Base-by-base conservation (phyloP, 2,329 filamentous ascomycete genomes). In the Aspergillus sp. region DNA sequence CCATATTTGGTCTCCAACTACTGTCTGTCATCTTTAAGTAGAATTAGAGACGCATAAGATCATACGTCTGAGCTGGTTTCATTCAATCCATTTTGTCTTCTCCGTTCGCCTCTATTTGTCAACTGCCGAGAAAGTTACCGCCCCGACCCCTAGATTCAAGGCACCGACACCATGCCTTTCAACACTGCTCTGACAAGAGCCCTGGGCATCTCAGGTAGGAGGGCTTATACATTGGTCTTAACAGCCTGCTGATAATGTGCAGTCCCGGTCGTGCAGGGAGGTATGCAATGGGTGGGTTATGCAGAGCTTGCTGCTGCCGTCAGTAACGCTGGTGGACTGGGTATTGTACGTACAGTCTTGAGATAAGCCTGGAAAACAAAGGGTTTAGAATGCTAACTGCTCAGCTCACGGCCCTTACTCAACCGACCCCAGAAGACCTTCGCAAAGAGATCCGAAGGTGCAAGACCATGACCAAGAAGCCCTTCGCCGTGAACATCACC, bases 401-500 rank as follows among this genome's bases (percentile, higher is more conserved):
- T 21, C 58, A 81, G 80, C 76, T 82, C 45, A 84, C 82, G 23
- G 82, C 82, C 12, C 79, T 98, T 72, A 98, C 96, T 57, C 96
- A 96, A 85, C 91, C 95, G 36, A 90, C 91, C 15, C 94, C 95
- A 51, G 91, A 92, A 77, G 92, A 91, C 74, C 88, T 99, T 59
- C 92, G 94, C 77, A 90, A 91, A 73, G 95, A 99, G 81, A 99
- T 99, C 79, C 89, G 86, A 65, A 89, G 87, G 80, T 96, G 91
- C 83, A 89, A 88, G 69, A 86, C 83, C 65, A 87, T 98, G 72
- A 82, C 81, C 63, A 78, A 79, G 50, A 79, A 80, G 63, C 80
- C 80, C 47, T 98, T 99, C 77, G 95, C 85, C 72, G 94, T 98
- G 70, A 99, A 99, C 81, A 86, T 98, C 68, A 99, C 95, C 8